A percentile compares a stretch with the other conserved stretches of the same genome.
phyloP scores from a whole-genome alignment of 2,329 filamentous ascomycete genomes.

The Cordyceps pruinosa region DNA sequence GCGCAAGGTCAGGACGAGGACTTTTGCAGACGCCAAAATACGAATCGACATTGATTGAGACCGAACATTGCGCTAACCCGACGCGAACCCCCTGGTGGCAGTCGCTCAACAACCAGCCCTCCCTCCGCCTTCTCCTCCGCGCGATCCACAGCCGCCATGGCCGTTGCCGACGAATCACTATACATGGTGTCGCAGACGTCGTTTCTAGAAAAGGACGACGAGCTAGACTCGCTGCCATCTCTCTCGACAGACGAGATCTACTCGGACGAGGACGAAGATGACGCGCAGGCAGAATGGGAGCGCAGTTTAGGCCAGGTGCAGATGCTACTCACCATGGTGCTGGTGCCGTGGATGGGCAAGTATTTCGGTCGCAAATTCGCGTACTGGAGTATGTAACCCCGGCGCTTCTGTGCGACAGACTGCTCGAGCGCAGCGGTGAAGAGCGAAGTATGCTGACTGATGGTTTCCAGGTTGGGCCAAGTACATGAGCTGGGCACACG shows the following conservation, averaged over 20 bases:
- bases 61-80: not conserved
- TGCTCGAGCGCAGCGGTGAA: not conserved
- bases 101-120: not conserved
- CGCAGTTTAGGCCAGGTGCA: constrained; percentile 91
- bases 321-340: constrained; percentile 84
- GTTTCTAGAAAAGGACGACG: constrained; percentile 45
- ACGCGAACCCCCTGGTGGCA: not conserved
- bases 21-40: not conserved
- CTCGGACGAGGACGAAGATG: constrained; percentile 60
- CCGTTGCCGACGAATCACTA: constrained; percentile 34
- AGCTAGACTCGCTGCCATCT: constrained; percentile 59
- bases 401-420: not conserved
- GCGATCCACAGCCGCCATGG: not conserved
- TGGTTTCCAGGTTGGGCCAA: constrained; percentile 68
- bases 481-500: constrained; percentile 91
- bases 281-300: constrained; percentile 93
- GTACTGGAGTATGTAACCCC: constrained; percentile 73
- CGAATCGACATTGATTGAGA: not conserved
- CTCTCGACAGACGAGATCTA: constrained; percentile 50
- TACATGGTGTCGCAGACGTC: constrained; percentile 44
- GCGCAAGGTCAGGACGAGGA: not conserved
- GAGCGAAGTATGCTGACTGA: constrained; percentile 11
- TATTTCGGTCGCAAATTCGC: constrained; percentile 92
- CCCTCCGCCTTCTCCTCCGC: not conserved
- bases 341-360: constrained; percentile 91